phyloP scores from a whole-genome alignment of 1,139 yeast species.

The Yamadazyma dushanensis region DNA sequence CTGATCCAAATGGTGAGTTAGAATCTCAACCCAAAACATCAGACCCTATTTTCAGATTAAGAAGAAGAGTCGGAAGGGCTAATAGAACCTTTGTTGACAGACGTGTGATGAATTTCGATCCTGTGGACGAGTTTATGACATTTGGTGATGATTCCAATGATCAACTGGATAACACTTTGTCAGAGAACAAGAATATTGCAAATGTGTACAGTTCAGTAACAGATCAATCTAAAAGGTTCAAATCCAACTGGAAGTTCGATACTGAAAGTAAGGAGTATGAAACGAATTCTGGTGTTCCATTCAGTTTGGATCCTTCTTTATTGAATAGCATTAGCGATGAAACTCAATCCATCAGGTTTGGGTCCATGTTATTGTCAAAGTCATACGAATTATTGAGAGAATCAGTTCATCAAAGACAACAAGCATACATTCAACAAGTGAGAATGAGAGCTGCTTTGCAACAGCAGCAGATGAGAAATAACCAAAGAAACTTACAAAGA shows the following conservation, averaged over 20 bases:
- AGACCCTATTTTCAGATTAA: constrained; percentile 61
- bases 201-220: constrained; percentile 58
- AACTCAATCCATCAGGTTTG: constrained; percentile 87
- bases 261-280: constrained; percentile 53
- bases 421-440: constrained; percentile 43
- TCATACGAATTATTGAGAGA: constrained; percentile 70
- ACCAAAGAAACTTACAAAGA: constrained; percentile 10
- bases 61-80: constrained; percentile 76
- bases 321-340: constrained; percentile 82
- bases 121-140: constrained; percentile 36
- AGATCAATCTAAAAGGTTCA: constrained; percentile 56
- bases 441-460: constrained; percentile 48
- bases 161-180: constrained; percentile 14
- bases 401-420: constrained; percentile 50
- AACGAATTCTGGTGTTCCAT: constrained; percentile 50
- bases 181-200: constrained; percentile 8
- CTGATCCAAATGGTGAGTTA: constrained; percentile 13
- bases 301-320: constrained; percentile 64
- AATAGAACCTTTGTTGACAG: constrained; percentile 77
- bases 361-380: constrained; percentile 85
- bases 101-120: constrained; percentile 32
- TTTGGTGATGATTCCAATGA: constrained; percentile 17
- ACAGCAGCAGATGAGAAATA: constrained; percentile 24
- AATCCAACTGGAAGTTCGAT: constrained; percentile 78
- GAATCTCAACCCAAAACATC: constrained; percentile 32